Conservation (phyloP, 257 asterid species). For the Nicotiana benthamiana region DNA sequence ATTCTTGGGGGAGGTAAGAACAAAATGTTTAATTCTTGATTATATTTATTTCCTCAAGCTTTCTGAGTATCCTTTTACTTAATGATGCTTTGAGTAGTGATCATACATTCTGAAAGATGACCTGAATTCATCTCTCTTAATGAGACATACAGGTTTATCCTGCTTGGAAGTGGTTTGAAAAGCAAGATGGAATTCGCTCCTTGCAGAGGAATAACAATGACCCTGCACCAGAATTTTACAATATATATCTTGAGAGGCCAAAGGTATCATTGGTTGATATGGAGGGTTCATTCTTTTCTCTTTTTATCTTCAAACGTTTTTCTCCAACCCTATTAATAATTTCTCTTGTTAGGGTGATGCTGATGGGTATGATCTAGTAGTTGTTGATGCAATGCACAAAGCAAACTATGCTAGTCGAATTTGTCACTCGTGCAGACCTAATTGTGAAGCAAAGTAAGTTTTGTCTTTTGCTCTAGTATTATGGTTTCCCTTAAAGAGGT, state of each 20-base stretch:
- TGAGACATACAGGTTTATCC: slow-evolving; percentile 69
- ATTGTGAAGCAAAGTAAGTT: slow-evolving; percentile 97
- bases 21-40: neutral
- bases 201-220: slow-evolving; percentile 86
- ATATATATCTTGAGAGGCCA: slow-evolving; percentile 96
- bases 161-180: slow-evolving; percentile 98
- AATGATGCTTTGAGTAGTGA: neutral
- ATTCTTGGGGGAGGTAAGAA: slow-evolving; percentile 92
- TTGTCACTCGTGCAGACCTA: slow-evolving; percentile 97
- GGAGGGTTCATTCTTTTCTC: neutral
- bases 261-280: slow-evolving; percentile 47
- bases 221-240: slow-evolving; percentile 97
- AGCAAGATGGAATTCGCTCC: slow-evolving; percentile 97
- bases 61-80: neutral
- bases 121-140: slow-evolving; percentile 6
- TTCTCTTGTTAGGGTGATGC: slow-evolving; percentile 83
- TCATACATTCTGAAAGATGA: neutral
- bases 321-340: slow-evolving; percentile 12
- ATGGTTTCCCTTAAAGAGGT: neutral
- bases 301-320: neutral
- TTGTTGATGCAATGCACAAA: slow-evolving; percentile 99
- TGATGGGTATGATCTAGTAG: slow-evolving; percentile 96
- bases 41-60: neutral
- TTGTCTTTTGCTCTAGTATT: neutral
- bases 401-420: slow-evolving; percentile 98